These are phyloP conservation scores for Poterioochromonas sp. DNA, from an alignment of 352 stramenopile species.

Conservation along the genomic window DNA sequence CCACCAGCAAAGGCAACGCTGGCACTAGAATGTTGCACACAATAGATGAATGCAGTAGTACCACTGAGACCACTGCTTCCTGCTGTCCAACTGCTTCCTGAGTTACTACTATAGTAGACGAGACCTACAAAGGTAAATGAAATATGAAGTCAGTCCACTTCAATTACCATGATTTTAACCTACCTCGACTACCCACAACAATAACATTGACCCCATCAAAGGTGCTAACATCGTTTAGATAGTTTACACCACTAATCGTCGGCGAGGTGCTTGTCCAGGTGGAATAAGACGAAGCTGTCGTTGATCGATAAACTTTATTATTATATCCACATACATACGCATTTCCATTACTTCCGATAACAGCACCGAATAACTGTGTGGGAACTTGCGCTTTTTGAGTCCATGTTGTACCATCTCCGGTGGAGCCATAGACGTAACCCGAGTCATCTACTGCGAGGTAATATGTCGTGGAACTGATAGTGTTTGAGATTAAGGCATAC, in stretches of 20 bases:
- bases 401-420: background rate
- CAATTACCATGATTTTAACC: too few species aligned
- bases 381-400: background rate
- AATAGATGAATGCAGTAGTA: background rate
- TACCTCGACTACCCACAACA: background rate
- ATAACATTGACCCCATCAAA: constrained; percentile 11
- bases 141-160: too few species aligned
- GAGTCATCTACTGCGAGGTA: background rate
- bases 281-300: background rate
- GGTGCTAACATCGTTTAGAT: background rate
- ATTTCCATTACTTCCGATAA: constrained; percentile 7
- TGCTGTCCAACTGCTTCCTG: background rate
- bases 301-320: background rate
- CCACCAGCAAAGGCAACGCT: background rate
- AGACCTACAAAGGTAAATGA: too few species aligned
- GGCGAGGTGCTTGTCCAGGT: background rate
- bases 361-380: background rate
- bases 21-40: background rate
- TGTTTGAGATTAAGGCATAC: background rate
- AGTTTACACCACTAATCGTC: background rate
- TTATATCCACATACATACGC: background rate
- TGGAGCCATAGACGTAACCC: background rate
- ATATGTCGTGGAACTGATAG: background rate
- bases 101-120: background rate
- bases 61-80: background rate